phyloP scores from a whole-genome alignment of 306 rosid genomes.

The Prunus davidiana region DNA sequence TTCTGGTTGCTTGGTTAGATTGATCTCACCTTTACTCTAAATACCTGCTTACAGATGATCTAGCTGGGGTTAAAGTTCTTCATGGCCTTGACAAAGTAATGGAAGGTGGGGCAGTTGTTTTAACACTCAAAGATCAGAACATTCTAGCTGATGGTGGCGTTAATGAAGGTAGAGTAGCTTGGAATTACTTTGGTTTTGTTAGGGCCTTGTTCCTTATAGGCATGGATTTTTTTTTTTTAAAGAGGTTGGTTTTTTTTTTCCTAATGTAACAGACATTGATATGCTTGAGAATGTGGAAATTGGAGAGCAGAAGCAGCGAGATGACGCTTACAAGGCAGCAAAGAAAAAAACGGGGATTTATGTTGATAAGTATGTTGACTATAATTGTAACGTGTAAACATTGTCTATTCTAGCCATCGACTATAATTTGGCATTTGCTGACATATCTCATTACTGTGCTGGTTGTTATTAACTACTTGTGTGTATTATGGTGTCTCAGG shows the following conservation, averaged over 20 bases:
- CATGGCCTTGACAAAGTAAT: slow-evolving; percentile 92
- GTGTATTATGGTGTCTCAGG: slow-evolving; percentile 42
- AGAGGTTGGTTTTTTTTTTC: slow-evolving; percentile 25
- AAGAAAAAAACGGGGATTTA: slow-evolving; percentile 80
- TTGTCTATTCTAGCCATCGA: neutral
- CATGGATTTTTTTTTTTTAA: slow-evolving; percentile 26
- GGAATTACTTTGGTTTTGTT: slow-evolving; percentile 13
- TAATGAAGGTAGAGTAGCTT: slow-evolving; percentile 64
- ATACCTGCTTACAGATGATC: slow-evolving; percentile 44
- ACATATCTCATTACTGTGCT: neutral
- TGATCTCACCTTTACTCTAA: slow-evolving; percentile 15
- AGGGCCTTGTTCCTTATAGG: slow-evolving; percentile 22
- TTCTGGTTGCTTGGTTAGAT: neutral
- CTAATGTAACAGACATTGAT: slow-evolving; percentile 62
- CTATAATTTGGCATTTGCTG: neutral
- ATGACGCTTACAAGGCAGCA: slow-evolving; percentile 86
- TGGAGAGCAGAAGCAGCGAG: slow-evolving; percentile 85
- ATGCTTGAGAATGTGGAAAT: slow-evolving; percentile 95
- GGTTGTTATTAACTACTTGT: slow-evolving; percentile 11
- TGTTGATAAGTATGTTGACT: slow-evolving; percentile 71
- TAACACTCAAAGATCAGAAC: slow-evolving; percentile 90
- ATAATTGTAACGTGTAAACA: neutral
- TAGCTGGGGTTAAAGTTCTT: slow-evolving; percentile 92
- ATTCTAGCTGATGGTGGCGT: slow-evolving; percentile 80
- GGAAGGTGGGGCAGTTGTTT: slow-evolving; percentile 91